Evolutionary conservation across 2,329 filamentous ascomycete species (phyloP).

Genomic region (Hypoxylon rubiginosum): DNA sequence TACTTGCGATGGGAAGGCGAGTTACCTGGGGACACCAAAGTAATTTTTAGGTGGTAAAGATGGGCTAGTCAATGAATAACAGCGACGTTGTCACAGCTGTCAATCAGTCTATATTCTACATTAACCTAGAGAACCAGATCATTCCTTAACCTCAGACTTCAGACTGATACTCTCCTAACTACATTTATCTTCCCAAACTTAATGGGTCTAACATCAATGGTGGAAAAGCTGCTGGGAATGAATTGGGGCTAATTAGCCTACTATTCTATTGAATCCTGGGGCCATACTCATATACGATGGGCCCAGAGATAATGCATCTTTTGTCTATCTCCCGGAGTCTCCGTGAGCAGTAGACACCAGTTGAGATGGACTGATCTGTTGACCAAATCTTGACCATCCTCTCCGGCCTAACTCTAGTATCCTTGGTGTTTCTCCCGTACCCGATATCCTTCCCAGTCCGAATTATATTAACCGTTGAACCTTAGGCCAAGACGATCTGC

Average conservation of each 20-base stretch:
- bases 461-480: not conserved
- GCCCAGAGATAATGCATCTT: not conserved
- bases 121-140: too few species aligned
- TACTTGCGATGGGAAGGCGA: not conserved
- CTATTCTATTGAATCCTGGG: conserved; percentile 2
- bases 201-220: not conserved
- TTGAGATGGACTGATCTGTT: not conserved
- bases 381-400: not conserved
- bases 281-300: not conserved
- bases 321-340: not conserved
- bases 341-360: not conserved
- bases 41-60: not conserved
- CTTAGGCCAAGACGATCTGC: conserved; percentile 1
- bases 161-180: not conserved
- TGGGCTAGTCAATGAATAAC: too few species aligned
- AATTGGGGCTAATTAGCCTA: conserved; percentile 6
- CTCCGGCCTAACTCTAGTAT: not conserved
- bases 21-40: not conserved
- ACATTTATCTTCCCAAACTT: not conserved
- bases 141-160: not conserved
- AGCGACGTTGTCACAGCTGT: too few species aligned
- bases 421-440: not conserved
- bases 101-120: too few species aligned
- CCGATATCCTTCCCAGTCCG: conserved; percentile 3
- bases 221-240: not conserved